Conservation (phyloP, 2,329 filamentous ascomycete species). For the Microsporum ferrugineum region DNA sequence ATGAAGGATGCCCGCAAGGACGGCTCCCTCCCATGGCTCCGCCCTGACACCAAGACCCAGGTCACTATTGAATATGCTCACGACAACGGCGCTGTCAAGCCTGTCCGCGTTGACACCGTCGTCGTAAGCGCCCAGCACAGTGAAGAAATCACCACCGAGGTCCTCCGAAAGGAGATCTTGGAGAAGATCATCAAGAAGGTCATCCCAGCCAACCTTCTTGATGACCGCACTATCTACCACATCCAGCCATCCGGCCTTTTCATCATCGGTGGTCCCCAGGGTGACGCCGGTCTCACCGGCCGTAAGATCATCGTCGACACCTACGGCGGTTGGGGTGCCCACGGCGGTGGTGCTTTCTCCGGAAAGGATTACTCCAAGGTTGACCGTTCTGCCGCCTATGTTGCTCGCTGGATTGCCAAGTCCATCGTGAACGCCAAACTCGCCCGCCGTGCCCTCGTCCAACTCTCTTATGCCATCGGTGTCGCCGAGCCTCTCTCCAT, state of each 20-base stretch:
- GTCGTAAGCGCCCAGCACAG: slow-evolving; percentile 94
- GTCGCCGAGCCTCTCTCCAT: slow-evolving; percentile 95
- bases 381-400: slow-evolving; percentile 94
- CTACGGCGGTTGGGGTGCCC: slow-evolving; percentile 98
- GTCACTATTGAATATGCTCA: slow-evolving; percentile 98
- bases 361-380: slow-evolving; percentile 99
- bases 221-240: slow-evolving; percentile 92
- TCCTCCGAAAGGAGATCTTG: slow-evolving; percentile 85
- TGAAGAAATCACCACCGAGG: slow-evolving; percentile 75
- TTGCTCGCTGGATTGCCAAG: slow-evolving; percentile 98
- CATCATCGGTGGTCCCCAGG: slow-evolving; percentile 98
- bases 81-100: slow-evolving; percentile 85
- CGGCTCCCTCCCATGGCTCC: slow-evolving; percentile 81
- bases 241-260: slow-evolving; percentile 97
- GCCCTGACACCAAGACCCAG: slow-evolving; percentile 99
- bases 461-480: slow-evolving; percentile 99
- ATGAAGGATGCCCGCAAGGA: slow-evolving; percentile 84
- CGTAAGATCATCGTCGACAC: slow-evolving; percentile 99
- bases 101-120: slow-evolving; percentile 86
- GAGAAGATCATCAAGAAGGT: slow-evolving; percentile 96
- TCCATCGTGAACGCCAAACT: slow-evolving; percentile 83
- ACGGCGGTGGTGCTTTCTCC: slow-evolving; percentile 99
- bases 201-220: slow-evolving; percentile 84
- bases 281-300: slow-evolving; percentile 95
- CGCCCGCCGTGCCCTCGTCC: slow-evolving; percentile 83